Evolutionary conservation across 2,329 filamentous ascomycete genomes (phyloP).

Genomic region (Plectosphaerella plurivora): DNA sequence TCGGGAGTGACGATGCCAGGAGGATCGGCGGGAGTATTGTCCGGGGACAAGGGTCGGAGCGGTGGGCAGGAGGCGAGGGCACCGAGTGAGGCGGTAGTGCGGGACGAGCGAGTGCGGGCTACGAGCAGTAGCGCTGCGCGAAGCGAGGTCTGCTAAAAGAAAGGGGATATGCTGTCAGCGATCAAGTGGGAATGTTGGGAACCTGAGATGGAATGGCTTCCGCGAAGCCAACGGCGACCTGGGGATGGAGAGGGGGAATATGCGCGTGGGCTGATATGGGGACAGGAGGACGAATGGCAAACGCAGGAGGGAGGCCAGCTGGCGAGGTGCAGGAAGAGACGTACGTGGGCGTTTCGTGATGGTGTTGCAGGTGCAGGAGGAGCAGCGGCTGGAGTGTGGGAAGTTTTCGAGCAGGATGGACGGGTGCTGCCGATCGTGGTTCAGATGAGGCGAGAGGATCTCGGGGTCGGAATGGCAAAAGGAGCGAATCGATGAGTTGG

Average conservation of each 20-base stretch:
- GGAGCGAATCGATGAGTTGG: too few species aligned
- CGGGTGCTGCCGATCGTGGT: not conserved
- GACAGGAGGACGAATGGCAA: not conserved
- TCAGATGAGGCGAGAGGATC: too few species aligned
- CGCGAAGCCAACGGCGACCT: not conserved
- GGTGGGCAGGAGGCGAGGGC: not conserved
- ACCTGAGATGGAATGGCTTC: not conserved
- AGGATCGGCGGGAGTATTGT: constrained; percentile 2
- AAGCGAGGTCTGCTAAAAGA: constrained; percentile 6
- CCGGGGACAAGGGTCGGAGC: not conserved
- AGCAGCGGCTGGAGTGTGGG: not conserved
- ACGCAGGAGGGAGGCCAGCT: not conserved
- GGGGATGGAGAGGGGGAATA: not conserved
- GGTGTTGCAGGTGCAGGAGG: not conserved
- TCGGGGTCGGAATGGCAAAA: too few species aligned
- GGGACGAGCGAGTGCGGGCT: constrained; percentile 1
- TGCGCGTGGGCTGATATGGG: constrained; percentile 4
- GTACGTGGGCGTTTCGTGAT: not conserved
- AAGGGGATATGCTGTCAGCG: not conserved
- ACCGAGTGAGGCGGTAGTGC: constrained; percentile 3
- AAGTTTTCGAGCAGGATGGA: not conserved
- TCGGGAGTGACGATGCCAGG: constrained; percentile 1
- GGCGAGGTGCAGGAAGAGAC: not conserved
- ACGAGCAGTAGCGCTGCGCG: constrained; percentile 7
- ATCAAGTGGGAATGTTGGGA: not conserved